Conservation (phyloP, 2,329 filamentous ascomycete species). For the Neofusicoccum sp. region DNA sequence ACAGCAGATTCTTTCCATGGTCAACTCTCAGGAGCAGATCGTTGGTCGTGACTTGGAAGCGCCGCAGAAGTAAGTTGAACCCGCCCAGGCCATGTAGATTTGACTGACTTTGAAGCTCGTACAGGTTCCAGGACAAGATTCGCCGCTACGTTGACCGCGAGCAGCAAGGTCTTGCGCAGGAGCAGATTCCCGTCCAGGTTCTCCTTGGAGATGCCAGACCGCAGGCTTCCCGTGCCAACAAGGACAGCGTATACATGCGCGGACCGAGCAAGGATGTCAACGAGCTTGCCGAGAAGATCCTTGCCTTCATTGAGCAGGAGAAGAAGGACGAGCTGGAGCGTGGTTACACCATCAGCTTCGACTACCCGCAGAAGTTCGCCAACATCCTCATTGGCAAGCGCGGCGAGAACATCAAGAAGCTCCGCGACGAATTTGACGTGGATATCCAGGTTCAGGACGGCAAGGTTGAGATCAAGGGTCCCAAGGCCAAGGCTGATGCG, state of each 20-base stretch:
- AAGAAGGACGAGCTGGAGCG: slow-evolving; percentile 92
- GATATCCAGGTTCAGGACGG: slow-evolving; percentile 89
- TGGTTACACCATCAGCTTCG: slow-evolving; percentile 79
- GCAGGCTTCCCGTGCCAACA: slow-evolving; percentile 50
- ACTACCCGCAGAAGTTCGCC: slow-evolving; percentile 92
- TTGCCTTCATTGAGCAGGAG: slow-evolving; percentile 79
- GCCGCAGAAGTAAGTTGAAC: slow-evolving; percentile 45
- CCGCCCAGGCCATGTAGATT: slow-evolving; percentile 16
- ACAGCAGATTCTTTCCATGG: slow-evolving; percentile 52
- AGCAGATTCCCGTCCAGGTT: slow-evolving; percentile 57
- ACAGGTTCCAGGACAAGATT: slow-evolving; percentile 60
- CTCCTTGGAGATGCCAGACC: slow-evolving; percentile 46
- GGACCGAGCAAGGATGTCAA: slow-evolving; percentile 74
- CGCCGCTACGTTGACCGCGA: slow-evolving; percentile 58
- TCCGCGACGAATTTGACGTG: slow-evolving; percentile 68
- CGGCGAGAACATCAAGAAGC: slow-evolving; percentile 67
- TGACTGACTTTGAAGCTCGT: slow-evolving; percentile 23
- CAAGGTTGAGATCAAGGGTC: slow-evolving; percentile 92
- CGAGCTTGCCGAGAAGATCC: slow-evolving; percentile 68
- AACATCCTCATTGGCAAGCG: slow-evolving; percentile 74
- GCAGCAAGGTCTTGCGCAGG: slow-evolving; percentile 49
- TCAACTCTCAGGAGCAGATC: slow-evolving; percentile 56
- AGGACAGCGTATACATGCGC: slow-evolving; percentile 64
- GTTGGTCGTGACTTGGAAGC: slow-evolving; percentile 54
- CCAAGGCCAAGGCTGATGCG: slow-evolving; percentile 87